A percentile compares a stretch with the other conserved stretches of the same genome.
Conservation (phyloP, 495 filamentous ascomycete species). For the Penicillium flavigenum region DNA sequence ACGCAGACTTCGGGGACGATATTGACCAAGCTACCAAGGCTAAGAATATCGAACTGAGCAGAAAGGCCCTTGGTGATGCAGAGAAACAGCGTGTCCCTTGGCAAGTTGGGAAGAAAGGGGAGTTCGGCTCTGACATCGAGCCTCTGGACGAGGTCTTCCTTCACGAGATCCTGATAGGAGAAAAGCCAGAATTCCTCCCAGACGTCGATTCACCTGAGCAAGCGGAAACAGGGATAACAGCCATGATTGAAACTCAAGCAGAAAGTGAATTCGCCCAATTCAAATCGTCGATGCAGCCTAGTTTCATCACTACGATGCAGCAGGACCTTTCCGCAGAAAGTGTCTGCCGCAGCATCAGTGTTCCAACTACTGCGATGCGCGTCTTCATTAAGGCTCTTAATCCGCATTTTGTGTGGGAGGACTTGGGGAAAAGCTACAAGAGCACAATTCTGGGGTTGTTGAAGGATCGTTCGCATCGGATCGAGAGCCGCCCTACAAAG, state of each 20-base stretch:
- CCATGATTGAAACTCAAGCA: background rate
- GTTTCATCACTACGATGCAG: conserved; percentile 3
- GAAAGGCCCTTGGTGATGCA: conserved; percentile 20
- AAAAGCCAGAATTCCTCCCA: background rate
- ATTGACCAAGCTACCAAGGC: background rate
- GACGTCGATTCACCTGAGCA: background rate
- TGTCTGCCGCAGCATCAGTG: conserved; percentile 18
- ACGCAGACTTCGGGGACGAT: background rate
- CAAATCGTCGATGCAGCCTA: background rate
- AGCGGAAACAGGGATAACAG: background rate
- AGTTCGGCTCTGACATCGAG: conserved; percentile 20
- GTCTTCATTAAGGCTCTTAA: conserved; percentile 23
- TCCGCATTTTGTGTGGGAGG: conserved; percentile 23
- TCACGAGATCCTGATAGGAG: conserved; percentile 20
- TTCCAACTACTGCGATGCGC: conserved; percentile 24
- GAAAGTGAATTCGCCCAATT: background rate
- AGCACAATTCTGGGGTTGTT: background rate
- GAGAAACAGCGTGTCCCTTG: conserved; percentile 23
- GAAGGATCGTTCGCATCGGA: background rate
- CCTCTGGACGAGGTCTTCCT: conserved; percentile 25
- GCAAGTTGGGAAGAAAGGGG: conserved; percentile 27
- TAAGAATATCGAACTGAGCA: background rate
- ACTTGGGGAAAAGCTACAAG: conserved; percentile 23
- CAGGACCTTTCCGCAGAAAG: conserved; percentile 14
- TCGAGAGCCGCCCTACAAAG: background rate